A percentile compares a stretch with the other conserved stretches of the same genome.
Conservation (phyloP, 2,329 filamentous ascomycete genomes). For the Aspergillus versicolor region DNA sequence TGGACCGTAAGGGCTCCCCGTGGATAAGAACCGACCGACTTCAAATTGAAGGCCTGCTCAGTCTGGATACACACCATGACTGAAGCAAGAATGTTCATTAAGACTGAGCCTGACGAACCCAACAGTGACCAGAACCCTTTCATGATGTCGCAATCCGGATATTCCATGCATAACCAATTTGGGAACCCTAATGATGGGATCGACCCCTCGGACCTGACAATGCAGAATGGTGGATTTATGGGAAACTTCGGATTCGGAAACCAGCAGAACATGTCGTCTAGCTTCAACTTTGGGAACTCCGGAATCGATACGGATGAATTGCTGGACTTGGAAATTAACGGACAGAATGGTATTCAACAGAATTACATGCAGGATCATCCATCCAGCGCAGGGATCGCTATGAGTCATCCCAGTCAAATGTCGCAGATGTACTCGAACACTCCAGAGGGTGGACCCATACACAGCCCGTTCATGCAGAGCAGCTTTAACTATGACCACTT, state of each 20-base stretch:
- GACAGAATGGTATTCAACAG: slow-evolving; percentile 38
- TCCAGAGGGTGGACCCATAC: slow-evolving; percentile 85
- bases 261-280: slow-evolving; percentile 64
- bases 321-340: slow-evolving; percentile 59
- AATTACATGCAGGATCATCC: slow-evolving; percentile 53
- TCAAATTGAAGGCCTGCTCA: slow-evolving; percentile 13
- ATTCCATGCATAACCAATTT: slow-evolving; percentile 56
- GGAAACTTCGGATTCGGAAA: slow-evolving; percentile 58
- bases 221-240: slow-evolving; percentile 56
- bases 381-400: slow-evolving; percentile 52
- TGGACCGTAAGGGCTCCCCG: slow-evolving; percentile 23
- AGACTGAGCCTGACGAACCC: slow-evolving; percentile 66
- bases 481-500: slow-evolving; percentile 78
- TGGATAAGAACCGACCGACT: slow-evolving; percentile 11
- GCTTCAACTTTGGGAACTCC: slow-evolving; percentile 75
- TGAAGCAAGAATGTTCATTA: slow-evolving; percentile 63
- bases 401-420: slow-evolving; percentile 67
- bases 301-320: slow-evolving; percentile 87
- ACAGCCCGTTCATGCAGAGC: slow-evolving; percentile 77
- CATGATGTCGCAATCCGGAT: slow-evolving; percentile 50
- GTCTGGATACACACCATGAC: slow-evolving; percentile 44
- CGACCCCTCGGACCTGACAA: slow-evolving; percentile 81
- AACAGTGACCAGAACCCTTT: slow-evolving; percentile 53
- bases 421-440: slow-evolving; percentile 81
- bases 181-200: slow-evolving; percentile 60